Evolutionary conservation across 345 rosid species (phyloP).

Genomic region (Cardiospermum halicacabum): DNA sequence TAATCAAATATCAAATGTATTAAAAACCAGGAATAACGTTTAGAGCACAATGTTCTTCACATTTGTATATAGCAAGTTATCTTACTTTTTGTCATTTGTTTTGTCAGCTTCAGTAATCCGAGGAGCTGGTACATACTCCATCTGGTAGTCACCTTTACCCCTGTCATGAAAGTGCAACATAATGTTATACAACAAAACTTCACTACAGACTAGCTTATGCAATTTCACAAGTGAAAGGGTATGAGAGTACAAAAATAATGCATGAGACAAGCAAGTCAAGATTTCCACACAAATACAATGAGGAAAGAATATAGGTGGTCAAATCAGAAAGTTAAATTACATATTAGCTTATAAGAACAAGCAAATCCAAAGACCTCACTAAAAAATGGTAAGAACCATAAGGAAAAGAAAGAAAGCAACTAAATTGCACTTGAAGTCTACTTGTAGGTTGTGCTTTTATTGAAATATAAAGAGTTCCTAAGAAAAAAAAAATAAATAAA

Average conservation of each 20-base stretch:
- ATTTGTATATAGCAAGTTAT: background rate
- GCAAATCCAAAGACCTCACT: background rate
- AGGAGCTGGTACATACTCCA: conserved; percentile 89
- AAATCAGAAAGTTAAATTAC: background rate
- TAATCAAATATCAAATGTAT: background rate
- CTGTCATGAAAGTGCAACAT: conserved; percentile 31
- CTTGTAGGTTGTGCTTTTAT: background rate
- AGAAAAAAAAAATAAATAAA: too few relatives aligned
- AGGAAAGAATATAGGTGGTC: background rate
- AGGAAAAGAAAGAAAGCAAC: background rate
- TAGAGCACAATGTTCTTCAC: background rate
- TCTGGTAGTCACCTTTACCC: conserved; percentile 90
- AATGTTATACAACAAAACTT: conserved; percentile 12
- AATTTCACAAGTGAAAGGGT: background rate
- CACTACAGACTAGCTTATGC: background rate
- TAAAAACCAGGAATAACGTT: background rate
- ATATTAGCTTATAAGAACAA: background rate
- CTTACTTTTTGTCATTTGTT: conserved; percentile 79
- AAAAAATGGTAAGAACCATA: too few relatives aligned
- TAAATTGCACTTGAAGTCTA: too few relatives aligned
- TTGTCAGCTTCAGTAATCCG: conserved; percentile 90
- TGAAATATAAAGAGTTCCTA: too few relatives aligned
- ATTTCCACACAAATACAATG: background rate
- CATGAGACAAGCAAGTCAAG: background rate
- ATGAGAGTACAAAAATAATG: background rate